Percentiles rank a stretch among this genome's conserved stretches.
phyloP scores from a whole-genome alignment of 176 grass and related monocot species.

The Oryza brachyantha region DNA sequence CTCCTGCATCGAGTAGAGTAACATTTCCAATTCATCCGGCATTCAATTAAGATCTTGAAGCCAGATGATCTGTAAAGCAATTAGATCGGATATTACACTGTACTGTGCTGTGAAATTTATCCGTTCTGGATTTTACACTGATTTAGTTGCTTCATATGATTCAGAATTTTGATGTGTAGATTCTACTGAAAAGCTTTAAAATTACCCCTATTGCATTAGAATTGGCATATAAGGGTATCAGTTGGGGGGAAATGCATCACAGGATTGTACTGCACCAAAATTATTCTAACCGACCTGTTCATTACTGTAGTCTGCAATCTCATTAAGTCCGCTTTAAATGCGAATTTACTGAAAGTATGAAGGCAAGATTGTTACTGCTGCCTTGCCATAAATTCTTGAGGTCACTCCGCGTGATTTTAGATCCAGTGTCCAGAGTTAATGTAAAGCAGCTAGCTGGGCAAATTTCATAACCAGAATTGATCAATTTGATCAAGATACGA shows the following conservation, averaged over 20 bases:
- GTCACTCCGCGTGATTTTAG: not conserved
- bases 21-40: not conserved
- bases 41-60: conserved; percentile 14
- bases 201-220: not conserved
- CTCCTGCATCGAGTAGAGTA: not conserved
- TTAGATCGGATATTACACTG: not conserved
- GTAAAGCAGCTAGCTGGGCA: not conserved
- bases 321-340: conserved; percentile 17
- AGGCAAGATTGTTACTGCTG: not conserved
- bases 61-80: not conserved
- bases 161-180: not conserved
- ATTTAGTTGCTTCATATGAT: not conserved
- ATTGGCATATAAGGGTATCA: not conserved
- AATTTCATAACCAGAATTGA: not conserved
- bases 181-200: not conserved
- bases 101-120: not conserved
- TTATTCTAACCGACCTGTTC: not conserved
- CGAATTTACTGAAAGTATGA: conserved; percentile 26
- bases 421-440: conserved; percentile 14
- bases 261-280: not conserved
- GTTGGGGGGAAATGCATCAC: not conserved
- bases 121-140: not conserved
- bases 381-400: not conserved
- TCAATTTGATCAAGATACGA: conserved; percentile 12
- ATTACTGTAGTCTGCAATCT: not conserved